Percentiles rank a stretch among this genome's conserved stretches.
Evolutionary conservation across 441 rosid species (phyloP).

Genomic region (Gossypium trilobum): DNA sequence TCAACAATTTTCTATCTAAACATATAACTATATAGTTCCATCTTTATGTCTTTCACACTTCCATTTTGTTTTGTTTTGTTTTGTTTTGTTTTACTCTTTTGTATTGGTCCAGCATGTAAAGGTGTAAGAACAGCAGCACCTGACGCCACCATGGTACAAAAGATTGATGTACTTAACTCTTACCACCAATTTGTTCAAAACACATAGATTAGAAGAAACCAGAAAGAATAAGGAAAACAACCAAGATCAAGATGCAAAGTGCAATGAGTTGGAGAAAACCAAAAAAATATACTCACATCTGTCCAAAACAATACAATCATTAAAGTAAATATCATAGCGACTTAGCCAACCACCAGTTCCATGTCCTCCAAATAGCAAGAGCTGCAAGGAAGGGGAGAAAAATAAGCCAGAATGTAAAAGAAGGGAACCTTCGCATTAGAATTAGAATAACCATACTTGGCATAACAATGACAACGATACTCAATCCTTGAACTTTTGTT

Average conservation of each 20-base stretch:
- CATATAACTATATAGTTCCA: not conserved
- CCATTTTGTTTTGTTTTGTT: not conserved
- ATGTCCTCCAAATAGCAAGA: conserved; percentile 93
- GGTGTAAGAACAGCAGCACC: not conserved
- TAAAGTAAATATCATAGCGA: conserved; percentile 90
- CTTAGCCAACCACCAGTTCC: conserved; percentile 99
- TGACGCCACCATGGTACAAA: not conserved
- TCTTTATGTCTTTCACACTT: not conserved
- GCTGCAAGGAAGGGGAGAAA: conserved; percentile 41
- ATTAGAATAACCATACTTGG: not conserved
- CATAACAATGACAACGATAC: not conserved
- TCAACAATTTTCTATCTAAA: not conserved
- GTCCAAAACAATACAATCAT: conserved; percentile 79
- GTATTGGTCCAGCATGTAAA: not conserved
- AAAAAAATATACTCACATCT: conserved; percentile 41
- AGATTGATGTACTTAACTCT: not conserved
- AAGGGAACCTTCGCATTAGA: not conserved
- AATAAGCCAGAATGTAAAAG: not conserved
- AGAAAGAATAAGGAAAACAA: not conserved
- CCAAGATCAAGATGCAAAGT: not conserved
- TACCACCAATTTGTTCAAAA: not conserved
- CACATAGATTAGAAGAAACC: not conserved
- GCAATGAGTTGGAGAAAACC: not conserved
- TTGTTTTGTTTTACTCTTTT: not conserved
- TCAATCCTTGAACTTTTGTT: not conserved